Percentiles rank a stretch among this genome's conserved stretches.
These are phyloP conservation scores for Neurospora sp. DNA, from an alignment of 495 filamentous ascomycete species.

Conservation along the genomic window DNA sequence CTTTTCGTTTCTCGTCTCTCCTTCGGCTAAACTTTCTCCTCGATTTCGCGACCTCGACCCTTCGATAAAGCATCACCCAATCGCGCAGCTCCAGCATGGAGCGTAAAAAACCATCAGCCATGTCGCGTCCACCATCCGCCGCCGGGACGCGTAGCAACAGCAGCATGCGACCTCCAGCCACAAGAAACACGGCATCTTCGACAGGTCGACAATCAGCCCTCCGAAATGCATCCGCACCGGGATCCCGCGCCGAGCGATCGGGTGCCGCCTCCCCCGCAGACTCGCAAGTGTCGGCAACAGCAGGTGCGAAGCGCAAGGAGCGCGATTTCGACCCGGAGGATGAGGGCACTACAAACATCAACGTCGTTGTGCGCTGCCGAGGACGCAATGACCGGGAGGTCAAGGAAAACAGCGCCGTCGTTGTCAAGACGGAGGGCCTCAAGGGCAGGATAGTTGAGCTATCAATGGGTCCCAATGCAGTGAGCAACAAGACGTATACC, in stretches of 20 bases:
- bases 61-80: background rate
- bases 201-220: slow-evolving; percentile 4
- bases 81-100: slow-evolving; percentile 19
- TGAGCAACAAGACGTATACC: slow-evolving; percentile 92
- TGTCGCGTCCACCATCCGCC: slow-evolving; percentile 7
- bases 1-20: background rate
- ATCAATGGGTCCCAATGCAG: slow-evolving; percentile 82
- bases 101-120: slow-evolving; percentile 20
- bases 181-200: slow-evolving; percentile 4
- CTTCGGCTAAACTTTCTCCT: background rate
- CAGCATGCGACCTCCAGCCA: slow-evolving; percentile 21
- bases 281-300: slow-evolving; percentile 46
- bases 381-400: slow-evolving; percentile 89
- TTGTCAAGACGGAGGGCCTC: slow-evolving; percentile 75
- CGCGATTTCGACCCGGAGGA: slow-evolving; percentile 64
- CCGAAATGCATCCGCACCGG: slow-evolving; percentile 10
- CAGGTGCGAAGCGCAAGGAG: slow-evolving; percentile 64
- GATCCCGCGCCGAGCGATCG: slow-evolving; percentile 28
- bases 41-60: background rate
- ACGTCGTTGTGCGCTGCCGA: slow-evolving; percentile 89
- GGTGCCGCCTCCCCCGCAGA: slow-evolving; percentile 56
- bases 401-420: slow-evolving; percentile 84
- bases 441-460: slow-evolving; percentile 75
- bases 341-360: slow-evolving; percentile 82
- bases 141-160: slow-evolving; percentile 12